Evolutionary conservation across 306 rosid species (phyloP).

Genomic region (Quercus engelmannii): DNA sequence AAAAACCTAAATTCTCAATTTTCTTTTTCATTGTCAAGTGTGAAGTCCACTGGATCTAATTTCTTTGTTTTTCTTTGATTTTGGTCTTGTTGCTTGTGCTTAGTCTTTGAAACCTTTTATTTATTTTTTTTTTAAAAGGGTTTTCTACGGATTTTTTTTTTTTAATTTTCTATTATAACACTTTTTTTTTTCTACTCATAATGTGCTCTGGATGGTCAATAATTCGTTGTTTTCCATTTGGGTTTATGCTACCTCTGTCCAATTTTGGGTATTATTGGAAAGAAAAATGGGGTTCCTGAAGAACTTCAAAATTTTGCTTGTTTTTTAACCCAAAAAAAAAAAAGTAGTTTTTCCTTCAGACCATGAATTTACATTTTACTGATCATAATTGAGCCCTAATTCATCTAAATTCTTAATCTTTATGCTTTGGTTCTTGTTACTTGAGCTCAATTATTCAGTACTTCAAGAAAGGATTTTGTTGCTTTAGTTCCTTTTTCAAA

Average conservation of each 20-base stretch:
- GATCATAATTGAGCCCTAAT: background rate
- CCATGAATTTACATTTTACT: background rate
- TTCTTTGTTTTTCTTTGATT: background rate
- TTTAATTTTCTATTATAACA: background rate
- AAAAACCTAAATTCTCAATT: no score
- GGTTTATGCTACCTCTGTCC: background rate
- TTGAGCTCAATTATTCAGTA: background rate
- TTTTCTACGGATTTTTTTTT: background rate
- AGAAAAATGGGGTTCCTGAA: background rate
- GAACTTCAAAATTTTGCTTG: background rate
- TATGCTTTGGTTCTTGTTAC: background rate
- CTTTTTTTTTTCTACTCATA: background rate
- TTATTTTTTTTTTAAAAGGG: no score
- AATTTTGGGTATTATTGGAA: background rate
- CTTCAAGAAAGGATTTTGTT: background rate
- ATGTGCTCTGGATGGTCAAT: background rate
- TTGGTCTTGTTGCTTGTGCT: background rate
- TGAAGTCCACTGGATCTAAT: background rate
- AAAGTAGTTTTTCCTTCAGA: background rate
- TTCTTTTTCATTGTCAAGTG: background rate
- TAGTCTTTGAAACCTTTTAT: background rate
- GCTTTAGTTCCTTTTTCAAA: background rate
- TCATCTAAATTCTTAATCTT: background rate
- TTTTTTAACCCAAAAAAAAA: background rate
- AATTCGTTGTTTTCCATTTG: background rate